Base-by-base conservation (phyloP, 495 filamentous ascomycete genomes). In the Schizothecium vesticola region DNA sequence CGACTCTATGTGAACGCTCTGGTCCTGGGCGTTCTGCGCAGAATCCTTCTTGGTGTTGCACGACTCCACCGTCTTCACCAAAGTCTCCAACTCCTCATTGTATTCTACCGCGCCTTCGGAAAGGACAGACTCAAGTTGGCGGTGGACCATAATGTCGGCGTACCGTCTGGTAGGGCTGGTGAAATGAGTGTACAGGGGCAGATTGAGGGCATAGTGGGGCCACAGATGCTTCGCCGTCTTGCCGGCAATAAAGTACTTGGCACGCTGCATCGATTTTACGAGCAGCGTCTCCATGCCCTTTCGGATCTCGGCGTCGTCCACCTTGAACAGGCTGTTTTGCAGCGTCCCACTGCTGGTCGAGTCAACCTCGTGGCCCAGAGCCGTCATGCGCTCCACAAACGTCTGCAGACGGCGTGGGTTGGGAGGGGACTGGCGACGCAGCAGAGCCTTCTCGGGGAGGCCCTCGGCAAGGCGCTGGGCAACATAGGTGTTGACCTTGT, bases 21-120 rank as follows among this genome's bases (percentile, higher is more conserved):
- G 95, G 77, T 99, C 95, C 75, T 98, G 95, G 11, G 95, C 95
- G 73, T 92, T 94, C 80, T 96, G 94, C 0, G 96, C 94, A 5
- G 95, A 98, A 74, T 99, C 95, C 78, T 99, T 99, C 88, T 98
- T 99, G 74, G 90, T 97, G 80, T 98, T 99, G 85, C 93, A 97
- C 68, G 91, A 88, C 77, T 99, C 95, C 22, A 94, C 92, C 61
- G 91, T 97, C 86, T 99, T 99, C 72, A 86, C 88, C 29, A 99
- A 81, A 59, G 86, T 89, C 72, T 99, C 95, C 59, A 92, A 76
- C 72, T 99, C 95, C 67, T 99, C 95, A 9, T 81, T 87, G 78
- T 96, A 97, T 70, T 97, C 94, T 64, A 91, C 84, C 36, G 89
- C 82, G 55, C 91, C 91, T 60, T 92, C 87, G 7, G 93, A 96